Evolutionary conservation across 1,284 basidiomycete genomes (phyloP).

Genomic region (Cryptococcus sp.): DNA sequence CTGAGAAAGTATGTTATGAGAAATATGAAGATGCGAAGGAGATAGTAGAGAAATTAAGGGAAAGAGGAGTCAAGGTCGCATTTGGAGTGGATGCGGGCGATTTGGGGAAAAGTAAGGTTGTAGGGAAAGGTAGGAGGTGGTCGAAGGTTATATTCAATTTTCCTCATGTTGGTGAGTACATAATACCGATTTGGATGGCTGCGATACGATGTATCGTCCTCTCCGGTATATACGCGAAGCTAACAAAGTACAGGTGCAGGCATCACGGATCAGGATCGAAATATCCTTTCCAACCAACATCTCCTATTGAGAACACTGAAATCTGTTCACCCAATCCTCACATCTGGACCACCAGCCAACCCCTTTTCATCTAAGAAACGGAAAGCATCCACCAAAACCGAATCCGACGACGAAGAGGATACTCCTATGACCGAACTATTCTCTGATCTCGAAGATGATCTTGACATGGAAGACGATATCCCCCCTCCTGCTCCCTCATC

Average conservation of each 20-base stretch:
- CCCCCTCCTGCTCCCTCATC: conserved; percentile 4
- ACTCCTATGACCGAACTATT: neutral
- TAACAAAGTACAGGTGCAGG: conserved; percentile 63
- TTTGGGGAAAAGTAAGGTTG: conserved; percentile 57
- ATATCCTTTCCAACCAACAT: conserved; percentile 84
- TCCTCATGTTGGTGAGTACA: conserved; percentile 76
- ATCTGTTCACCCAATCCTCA: conserved; percentile 64
- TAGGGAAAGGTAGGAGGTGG: conserved; percentile 59
- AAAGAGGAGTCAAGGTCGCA: conserved; percentile 64
- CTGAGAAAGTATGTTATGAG: conserved; percentile 65
- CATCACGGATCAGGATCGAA: conserved; percentile 89
- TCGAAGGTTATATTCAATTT: conserved; percentile 90
- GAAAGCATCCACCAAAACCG: conserved; percentile 14
- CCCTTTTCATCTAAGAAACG: conserved; percentile 15
- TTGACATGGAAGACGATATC: conserved; percentile 34
- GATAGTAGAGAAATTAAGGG: conserved; percentile 59
- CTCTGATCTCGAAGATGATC: conserved; percentile 46
- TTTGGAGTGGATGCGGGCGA: conserved; percentile 82
- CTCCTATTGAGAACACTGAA: conserved; percentile 81
- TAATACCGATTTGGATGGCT: neutral
- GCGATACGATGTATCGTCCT: neutral
- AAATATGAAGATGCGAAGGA: conserved; percentile 78
- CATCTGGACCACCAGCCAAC: conserved; percentile 49
- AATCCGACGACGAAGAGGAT: conserved; percentile 40
- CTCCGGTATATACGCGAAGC: neutral